phyloP scores from a whole-genome alignment of 2,329 filamentous ascomycete species.

The Botrytis aclada region DNA sequence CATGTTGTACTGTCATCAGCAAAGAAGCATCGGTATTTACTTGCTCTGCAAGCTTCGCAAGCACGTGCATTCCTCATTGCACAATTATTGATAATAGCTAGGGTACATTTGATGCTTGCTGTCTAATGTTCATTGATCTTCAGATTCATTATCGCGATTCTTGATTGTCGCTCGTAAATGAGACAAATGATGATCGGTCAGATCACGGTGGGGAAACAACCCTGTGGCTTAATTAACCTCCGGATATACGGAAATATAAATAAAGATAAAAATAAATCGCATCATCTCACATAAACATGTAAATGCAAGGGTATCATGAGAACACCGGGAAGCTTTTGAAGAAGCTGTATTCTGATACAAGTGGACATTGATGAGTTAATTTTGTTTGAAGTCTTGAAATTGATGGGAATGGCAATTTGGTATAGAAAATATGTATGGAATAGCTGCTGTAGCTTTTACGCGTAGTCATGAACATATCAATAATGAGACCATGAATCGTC shows the following conservation, averaged over 20 bases:
- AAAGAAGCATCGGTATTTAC: slow-evolving; percentile 35
- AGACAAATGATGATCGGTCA: not conserved
- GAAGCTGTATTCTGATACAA: not conserved
- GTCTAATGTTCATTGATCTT: not conserved
- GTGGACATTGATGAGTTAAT: not conserved
- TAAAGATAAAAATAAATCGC: not conserved
- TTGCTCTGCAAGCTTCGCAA: slow-evolving; percentile 35
- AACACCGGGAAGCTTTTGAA: not conserved
- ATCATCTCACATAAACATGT: not conserved
- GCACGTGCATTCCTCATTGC: slow-evolving; percentile 34
- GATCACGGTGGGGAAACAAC: not conserved
- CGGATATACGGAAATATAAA: slow-evolving; percentile 13
- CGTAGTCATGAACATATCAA: not conserved
- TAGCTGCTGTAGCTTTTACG: not conserved
- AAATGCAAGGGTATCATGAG: not conserved
- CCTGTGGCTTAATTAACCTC: not conserved
- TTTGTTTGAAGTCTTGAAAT: not conserved
- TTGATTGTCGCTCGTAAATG: slow-evolving; percentile 1
- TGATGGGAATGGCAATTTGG: no score
- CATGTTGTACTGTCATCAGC: slow-evolving; percentile 26
- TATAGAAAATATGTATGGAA: not conserved
- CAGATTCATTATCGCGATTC: not conserved
- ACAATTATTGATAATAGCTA: not conserved
- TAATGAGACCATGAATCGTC: no score
- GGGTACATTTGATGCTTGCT: not conserved